Base-by-base conservation (phyloP, 73 alveolate genomes). In the Stentor coeruleus region DNA sequence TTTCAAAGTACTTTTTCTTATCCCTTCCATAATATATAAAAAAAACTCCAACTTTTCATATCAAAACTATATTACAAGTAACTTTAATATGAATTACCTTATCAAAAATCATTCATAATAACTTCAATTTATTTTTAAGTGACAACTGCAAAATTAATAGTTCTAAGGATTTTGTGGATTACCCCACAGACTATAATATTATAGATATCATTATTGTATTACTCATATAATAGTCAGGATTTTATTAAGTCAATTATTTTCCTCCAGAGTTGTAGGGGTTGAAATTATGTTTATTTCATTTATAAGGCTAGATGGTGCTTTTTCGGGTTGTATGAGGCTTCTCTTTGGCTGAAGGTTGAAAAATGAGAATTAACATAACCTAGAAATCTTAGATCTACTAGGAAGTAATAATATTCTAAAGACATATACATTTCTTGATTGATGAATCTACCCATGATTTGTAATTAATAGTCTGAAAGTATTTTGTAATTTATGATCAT, bases 281-380 rank as follows among this genome's bases (percentile, higher is more conserved):
- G 72, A 14, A 38, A 39, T 37, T n/a, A n/a, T 20, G 58, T 75
- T 31, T 36, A 75, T 28, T 75, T 75, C 83, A 35, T 14, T 75
- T 20, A 75, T 15, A 33, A 75, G 26, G 0, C 35, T 33, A n/a
- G 26, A 20, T 20, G 81, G 35, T n/a, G 39, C 58, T 6, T n/a
- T 2, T 38, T 75, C 58, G n/a, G 83, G 59, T 75, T 37, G n/a
- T 75, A 38, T 15, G 83, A 39, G 1, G 83, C 84, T 36, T 37
- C 83, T 33, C 72, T 31, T 20, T 35, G 41, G 31, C 83, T 40
- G 2, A 75, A 75, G 0, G 79, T 2, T 33, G 20, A 26, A 20
- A 66, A 66, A 2, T 20, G 49, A 6, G 20, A 49, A 11, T 49
- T 20, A n/a, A n/a, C n/a, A 31, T 2, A 14, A 1, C 79, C 79